Base-by-base conservation (phyloP, 306 rosid species). In the Dryas octopetala region DNA sequence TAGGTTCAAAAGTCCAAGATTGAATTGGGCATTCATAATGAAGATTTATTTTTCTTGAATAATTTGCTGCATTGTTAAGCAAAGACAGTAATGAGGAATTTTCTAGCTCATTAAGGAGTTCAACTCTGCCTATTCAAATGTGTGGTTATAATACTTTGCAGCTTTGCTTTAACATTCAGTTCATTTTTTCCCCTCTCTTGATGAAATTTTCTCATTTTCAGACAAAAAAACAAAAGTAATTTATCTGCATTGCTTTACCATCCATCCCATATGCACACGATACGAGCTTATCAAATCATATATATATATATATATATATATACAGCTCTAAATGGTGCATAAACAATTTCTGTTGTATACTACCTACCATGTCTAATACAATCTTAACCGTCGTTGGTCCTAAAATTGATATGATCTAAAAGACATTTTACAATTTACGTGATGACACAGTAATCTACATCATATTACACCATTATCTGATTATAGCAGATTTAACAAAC, bases 1-100 rank as follows among this genome's bases (percentile, higher is more conserved):
- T 75, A 65, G 54, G 49, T 57, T 66, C 61, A 15, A 46, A 19
- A 19, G 47, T n/a, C 48, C 70, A 62, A 65, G 26, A 28, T 66
- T 75, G 53, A 28, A 28, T 66, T 61, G 69, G 74, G 62, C 64
- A 65, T 60, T 66, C 45, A 15, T 55, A n/a, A 51, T 26, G 51
- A 55, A 11, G 49, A 0, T 5, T 16, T 55, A 32, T 12, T 19
- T 13, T 4, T 59, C 76, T 76, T 19, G 53, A 68, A 79, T 62
- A 71, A 66, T 52, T 46, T 7, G 68, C 45, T 13, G 66, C 66
- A 6, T 19, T 71, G 23, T 6, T 7, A 50, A 28, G 13, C 23
- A 8, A 19, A 17, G 6, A 54, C 28, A 71, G 50, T 41, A n/a
- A 12, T 15, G 28, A 70, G 50, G 13, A 11, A 1, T 70, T 52